A percentile compares a stretch with the other conserved stretches of the same genome.
phyloP scores from a whole-genome alignment of 2,329 filamentous ascomycete species.

The Xylaria arbuscula region DNA sequence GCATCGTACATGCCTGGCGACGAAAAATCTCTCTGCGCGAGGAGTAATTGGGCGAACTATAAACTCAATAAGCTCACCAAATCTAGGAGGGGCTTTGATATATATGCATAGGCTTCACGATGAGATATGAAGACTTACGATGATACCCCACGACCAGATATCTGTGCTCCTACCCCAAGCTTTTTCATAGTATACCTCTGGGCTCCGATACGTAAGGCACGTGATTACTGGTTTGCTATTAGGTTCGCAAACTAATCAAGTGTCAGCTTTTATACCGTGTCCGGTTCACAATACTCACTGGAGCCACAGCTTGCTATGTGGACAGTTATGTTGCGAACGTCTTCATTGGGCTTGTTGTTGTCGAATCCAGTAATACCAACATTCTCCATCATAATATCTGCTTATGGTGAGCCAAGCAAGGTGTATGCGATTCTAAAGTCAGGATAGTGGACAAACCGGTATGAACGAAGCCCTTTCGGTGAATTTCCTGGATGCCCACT shows the following conservation, averaged over 20 bases:
- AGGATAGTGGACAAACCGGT: neutral
- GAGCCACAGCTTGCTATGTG: slow-evolving; percentile 6
- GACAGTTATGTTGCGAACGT: slow-evolving; percentile 1
- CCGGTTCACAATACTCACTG: neutral
- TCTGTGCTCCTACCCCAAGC: neutral
- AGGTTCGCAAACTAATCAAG: neutral
- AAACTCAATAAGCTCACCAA: neutral
- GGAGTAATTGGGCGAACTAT: slow-evolving; percentile 9
- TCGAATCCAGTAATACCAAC: slow-evolving; percentile 9
- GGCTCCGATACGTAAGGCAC: slow-evolving; percentile 15
- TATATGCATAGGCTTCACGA: neutral
- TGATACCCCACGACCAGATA: slow-evolving; percentile 12
- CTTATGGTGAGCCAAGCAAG: neutral
- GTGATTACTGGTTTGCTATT: slow-evolving; percentile 2
- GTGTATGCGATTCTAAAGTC: neutral
- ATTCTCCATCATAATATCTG: slow-evolving; percentile 16
- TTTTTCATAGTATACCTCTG: slow-evolving; percentile 12
- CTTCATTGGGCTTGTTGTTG: slow-evolving; percentile 4
- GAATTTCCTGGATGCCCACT: neutral
- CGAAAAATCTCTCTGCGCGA: neutral
- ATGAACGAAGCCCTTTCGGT: neutral
- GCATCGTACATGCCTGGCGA: slow-evolving; percentile 12
- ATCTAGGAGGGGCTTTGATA: neutral
- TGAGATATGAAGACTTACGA: neutral
- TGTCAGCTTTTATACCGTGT: neutral